Evolutionary conservation across 176 grass and related monocot species (phyloP), one percentile per base, ranked within the genome.

Genomic region (Guadua angustifolia): DNA sequence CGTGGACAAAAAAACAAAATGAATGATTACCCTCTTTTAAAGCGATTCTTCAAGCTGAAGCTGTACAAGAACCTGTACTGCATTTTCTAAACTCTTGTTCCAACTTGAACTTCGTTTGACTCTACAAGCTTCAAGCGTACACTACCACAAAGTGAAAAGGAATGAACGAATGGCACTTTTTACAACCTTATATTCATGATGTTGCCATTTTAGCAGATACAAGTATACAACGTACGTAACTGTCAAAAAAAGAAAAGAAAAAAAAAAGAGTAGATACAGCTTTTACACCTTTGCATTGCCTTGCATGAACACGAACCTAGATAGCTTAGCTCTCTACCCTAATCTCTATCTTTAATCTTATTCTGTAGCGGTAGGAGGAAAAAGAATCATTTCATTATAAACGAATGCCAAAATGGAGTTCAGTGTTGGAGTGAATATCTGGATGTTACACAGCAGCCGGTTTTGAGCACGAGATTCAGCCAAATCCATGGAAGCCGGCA

Each of bases 401-500:
- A 89, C 79, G 79, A 86, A 89, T 86, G 25, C 9, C 51, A 89
- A 74, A 80, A 61, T 40, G 66, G 72, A 6, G 49, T 69, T 24
- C 8, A 6, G 25, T 42, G 43, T 79, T 18, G 42, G 9, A n/a
- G 71, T 71, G 36, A 26, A 40, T 73, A 12, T 85, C 82, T 44
- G 17, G 13, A 66, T 51, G 3, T 74, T 53, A 81, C 17, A 52
- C 14, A 25, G 1, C 45, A 43, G 40, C 35, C 0, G 25, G 58
- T 17, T 81, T 60, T 61, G 24, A 14, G 6, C 40, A 63, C 18
- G 8, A 38, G 67, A 14, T 72, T 95, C 86, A 99, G 58, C 96
- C 96, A 36, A 90, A 88, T 82, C 94, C 93, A 55, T 99, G 96
- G 47, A 99, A 95, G 17, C 96, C 96, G 0, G 84, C 93, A 24